These are phyloP conservation scores for Cystobasidium tubakii DNA, from an alignment of 768 basidiomycete species.

Conservation along the genomic window DNA sequence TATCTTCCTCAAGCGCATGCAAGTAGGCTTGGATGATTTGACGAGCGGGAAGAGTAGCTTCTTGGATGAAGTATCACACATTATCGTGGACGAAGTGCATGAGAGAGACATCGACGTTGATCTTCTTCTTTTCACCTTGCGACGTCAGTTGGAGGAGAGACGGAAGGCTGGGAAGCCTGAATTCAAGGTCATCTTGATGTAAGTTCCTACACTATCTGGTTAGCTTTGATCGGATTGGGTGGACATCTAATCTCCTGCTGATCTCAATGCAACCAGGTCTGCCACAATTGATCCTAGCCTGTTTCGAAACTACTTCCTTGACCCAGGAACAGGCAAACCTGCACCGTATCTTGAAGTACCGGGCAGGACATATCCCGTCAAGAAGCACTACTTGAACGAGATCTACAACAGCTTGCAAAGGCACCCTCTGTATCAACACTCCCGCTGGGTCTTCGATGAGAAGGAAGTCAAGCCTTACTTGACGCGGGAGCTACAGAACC, in stretches of 20 bases:
- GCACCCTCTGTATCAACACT: slow-evolving; percentile 13
- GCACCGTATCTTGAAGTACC: slow-evolving; percentile 73
- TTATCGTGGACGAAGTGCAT: slow-evolving; percentile 92
- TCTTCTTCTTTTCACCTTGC: slow-evolving; percentile 77
- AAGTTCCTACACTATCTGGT: slow-evolving; percentile 56
- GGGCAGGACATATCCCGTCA: slow-evolving; percentile 86
- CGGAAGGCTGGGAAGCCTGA: slow-evolving; percentile 60
- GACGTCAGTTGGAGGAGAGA: slow-evolving; percentile 70
- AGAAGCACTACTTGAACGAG: slow-evolving; percentile 73
- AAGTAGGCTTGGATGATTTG: slow-evolving; percentile 57
- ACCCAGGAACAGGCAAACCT: slow-evolving; percentile 55
- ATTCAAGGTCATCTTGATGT: slow-evolving; percentile 86
- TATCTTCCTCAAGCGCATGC: slow-evolving; percentile 77
- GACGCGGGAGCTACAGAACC: slow-evolving; percentile 59
- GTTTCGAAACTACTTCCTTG: slow-evolving; percentile 80
- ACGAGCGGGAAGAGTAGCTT: slow-evolving; percentile 49
- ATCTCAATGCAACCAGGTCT: slow-evolving; percentile 40
- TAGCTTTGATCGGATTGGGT: slow-evolving; percentile 46
- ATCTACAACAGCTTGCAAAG: slow-evolving; percentile 54
- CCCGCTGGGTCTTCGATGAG: slow-evolving; percentile 64
- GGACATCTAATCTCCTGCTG: too few species aligned
- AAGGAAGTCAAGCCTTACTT: slow-evolving; percentile 68
- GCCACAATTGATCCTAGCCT: slow-evolving; percentile 87
- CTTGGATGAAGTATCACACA: slow-evolving; percentile 76
- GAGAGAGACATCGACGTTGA: slow-evolving; percentile 93